A percentile compares a stretch with the other conserved stretches of the same genome.
Conservation (phyloP, 2,329 filamentous ascomycete genomes). For the Xylariaceae sp. region DNA sequence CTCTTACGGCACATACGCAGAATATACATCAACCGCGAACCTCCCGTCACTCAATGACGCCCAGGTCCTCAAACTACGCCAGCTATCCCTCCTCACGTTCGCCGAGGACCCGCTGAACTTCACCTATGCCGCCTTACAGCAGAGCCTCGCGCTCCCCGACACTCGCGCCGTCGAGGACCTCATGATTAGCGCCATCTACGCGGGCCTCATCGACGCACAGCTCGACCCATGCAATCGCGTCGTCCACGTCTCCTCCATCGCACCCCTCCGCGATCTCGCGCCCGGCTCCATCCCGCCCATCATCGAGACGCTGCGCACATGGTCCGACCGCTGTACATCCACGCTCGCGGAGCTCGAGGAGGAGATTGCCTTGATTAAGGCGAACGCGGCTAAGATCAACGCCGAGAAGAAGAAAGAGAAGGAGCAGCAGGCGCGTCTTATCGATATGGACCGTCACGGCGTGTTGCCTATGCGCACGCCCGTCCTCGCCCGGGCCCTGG, state of each 20-base stretch:
- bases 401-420: conserved; percentile 45
- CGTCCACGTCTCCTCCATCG: conserved; percentile 73
- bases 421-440: conserved; percentile 43
- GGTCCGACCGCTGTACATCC: conserved; percentile 71
- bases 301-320: conserved; percentile 62
- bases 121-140: conserved; percentile 65
- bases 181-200: conserved; percentile 82
- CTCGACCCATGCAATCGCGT: conserved; percentile 72
- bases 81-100: conserved; percentile 81
- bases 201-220: conserved; percentile 72
- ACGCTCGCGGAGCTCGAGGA: conserved; percentile 70
- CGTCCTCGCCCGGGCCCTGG: no score
- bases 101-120: conserved; percentile 63
- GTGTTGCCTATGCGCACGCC: no score
- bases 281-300: conserved; percentile 67
- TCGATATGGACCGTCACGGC: conserved; percentile 24
- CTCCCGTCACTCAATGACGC: conserved; percentile 67
- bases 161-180: conserved; percentile 74
- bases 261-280: conserved; percentile 78
- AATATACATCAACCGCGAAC: conserved; percentile 52
- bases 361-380: conserved; percentile 64
- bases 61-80: conserved; percentile 80
- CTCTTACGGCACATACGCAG: conserved; percentile 81
- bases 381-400: conserved; percentile 49
- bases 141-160: conserved; percentile 60